Conservation (phyloP, 345 rosid species). For the Eucalyptus regnans region DNA sequence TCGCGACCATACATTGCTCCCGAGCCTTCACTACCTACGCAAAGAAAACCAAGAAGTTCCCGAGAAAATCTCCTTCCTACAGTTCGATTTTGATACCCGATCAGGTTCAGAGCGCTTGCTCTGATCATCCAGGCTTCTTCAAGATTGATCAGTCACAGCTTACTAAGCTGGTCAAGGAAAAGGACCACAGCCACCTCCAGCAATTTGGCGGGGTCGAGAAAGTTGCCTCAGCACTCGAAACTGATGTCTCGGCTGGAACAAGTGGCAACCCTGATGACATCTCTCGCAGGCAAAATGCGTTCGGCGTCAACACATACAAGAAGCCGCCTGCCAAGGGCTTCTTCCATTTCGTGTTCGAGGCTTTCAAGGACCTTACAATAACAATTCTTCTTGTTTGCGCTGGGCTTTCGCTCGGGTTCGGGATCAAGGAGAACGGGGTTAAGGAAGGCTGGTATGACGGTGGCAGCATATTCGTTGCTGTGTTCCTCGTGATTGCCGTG, state of each 20-base stretch:
- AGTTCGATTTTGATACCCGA: conserved; percentile 3
- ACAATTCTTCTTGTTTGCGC: conserved; percentile 45
- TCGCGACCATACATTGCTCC: conserved; percentile 34
- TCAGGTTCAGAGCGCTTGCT: neutral
- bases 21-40: conserved; percentile 1
- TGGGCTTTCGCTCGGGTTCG: conserved; percentile 47
- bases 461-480: conserved; percentile 51
- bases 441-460: conserved; percentile 74
- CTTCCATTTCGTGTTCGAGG: conserved; percentile 29
- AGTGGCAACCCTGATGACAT: conserved; percentile 11
- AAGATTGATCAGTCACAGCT: conserved; percentile 16
- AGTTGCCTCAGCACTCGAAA: conserved; percentile 20
- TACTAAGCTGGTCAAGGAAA: conserved; percentile 27
- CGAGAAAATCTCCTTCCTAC: neutral
- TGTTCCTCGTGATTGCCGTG: conserved; percentile 36
- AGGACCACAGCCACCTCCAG: conserved; percentile 11
- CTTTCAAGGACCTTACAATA: conserved; percentile 37
- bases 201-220: conserved; percentile 28
- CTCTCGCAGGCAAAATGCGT: conserved; percentile 23
- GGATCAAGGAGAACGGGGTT: conserved; percentile 43
- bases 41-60: neutral
- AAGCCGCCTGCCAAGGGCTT: conserved; percentile 50
- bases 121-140: neutral
- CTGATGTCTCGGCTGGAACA: conserved; percentile 24
- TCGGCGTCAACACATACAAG: conserved; percentile 53